Evolutionary conservation across 2,329 filamentous ascomycete genomes (phyloP), one percentile per base, ranked within the genome.

Genomic region (Neofusicoccum laricinum): DNA sequence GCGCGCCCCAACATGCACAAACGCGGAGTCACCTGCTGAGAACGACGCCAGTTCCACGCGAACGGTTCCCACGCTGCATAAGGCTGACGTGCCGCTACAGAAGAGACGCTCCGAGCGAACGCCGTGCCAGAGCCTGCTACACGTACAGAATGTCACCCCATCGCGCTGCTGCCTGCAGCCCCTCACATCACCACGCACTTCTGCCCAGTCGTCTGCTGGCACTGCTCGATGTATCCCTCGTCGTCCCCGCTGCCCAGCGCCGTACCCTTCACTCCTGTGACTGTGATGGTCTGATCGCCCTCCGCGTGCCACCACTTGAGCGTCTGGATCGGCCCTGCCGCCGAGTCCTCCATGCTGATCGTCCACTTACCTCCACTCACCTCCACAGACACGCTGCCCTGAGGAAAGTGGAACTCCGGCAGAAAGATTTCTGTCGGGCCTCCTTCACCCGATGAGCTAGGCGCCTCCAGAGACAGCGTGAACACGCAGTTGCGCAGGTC

Each of bases 241-340:
- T 93, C 91, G 65, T 92, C 90, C 4, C 87, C 86, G 3, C 84
- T 84, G 1, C 85, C 87, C 48, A 75, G 67, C 4, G 77, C 77
- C 53, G 76, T 75, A 70, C 89, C 85, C 70, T 90, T 87, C 19
- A 91, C 79, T 0, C 95, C 95, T 19, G 85, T 88, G 8, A 97
- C 84, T 67, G 85, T 90, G 63, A 99, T 82, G 53, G 81, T 88
- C 78, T 98, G 94, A 69, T 93, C 87, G 2, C 94, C 95, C 64
- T 90, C 89, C 0, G 86, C 87, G 78, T 99, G 93, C 93, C 94
- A 97, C 95, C 95, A 99, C 70, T 86, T 87, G 67, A 99, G 79
- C 68, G 85, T 85, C 79, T 97, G 94, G 66, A 92, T 81, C 69
- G 87, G 80, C 4, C 86, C 87, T 0, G 86, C 87, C 67, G 90